Evolutionary conservation across 495 filamentous ascomycete species (phyloP).

Genomic region (Penicillium verhagenii): DNA sequence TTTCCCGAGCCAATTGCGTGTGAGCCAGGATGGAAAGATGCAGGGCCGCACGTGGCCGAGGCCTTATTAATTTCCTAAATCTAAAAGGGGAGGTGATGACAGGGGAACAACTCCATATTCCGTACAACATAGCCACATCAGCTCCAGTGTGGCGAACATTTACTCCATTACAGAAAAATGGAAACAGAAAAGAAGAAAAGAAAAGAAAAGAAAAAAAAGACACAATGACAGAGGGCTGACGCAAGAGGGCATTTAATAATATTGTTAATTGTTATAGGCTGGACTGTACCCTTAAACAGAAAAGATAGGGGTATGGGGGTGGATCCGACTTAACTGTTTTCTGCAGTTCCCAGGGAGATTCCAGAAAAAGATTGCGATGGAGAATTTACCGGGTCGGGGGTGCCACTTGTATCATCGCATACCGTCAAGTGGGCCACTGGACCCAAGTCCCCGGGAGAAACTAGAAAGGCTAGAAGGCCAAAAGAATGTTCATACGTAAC

Average conservation of each 20-base stretch:
- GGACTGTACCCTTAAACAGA: neutral
- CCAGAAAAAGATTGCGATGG: conserved; percentile 21
- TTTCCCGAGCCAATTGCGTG: neutral
- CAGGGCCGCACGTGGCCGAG: too few relatives aligned
- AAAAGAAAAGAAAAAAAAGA: too few relatives aligned
- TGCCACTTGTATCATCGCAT: conserved; percentile 4
- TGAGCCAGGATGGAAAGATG: neutral
- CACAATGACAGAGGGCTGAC: too few relatives aligned
- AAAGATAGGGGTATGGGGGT: conserved; percentile 13
- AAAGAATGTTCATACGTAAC: conserved; percentile 44
- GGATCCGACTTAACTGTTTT: conserved; percentile 17
- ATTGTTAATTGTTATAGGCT: too few relatives aligned
- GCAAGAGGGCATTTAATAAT: conserved; percentile 6
- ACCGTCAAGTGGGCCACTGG: conserved; percentile 2
- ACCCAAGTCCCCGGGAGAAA: conserved; percentile 21
- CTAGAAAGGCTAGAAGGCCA: conserved; percentile 41
- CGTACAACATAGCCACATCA: neutral
- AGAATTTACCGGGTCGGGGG: conserved; percentile 1
- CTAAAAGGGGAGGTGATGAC: neutral
- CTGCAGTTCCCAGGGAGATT: conserved; percentile 12
- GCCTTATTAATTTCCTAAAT: too few relatives aligned
- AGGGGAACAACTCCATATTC: too few relatives aligned
- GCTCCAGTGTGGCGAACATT: conserved; percentile 20
- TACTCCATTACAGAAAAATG: too few relatives aligned
- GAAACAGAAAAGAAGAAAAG: too few relatives aligned